Conservation (phyloP, 495 filamentous ascomycete species). For the Lasiosphaeria hispida region DNA sequence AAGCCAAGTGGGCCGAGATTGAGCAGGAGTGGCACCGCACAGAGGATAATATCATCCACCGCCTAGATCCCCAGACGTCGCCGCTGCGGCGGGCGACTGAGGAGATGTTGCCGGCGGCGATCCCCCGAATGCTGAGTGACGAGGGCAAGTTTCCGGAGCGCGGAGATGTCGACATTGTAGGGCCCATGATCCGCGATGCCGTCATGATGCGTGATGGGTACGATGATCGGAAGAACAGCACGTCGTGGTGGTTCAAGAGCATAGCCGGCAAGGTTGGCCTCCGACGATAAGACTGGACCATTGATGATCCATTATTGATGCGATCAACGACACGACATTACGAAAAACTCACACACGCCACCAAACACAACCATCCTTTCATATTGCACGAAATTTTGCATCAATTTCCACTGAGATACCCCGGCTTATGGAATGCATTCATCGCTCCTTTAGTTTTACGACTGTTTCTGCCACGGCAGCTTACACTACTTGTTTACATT, state of each 20-base stretch:
- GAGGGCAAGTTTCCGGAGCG: constrained; percentile 83
- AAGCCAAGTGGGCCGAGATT: constrained; percentile 79
- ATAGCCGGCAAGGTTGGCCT: constrained; percentile 45
- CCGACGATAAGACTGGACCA: constrained; percentile 23
- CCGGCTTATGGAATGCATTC: constrained; percentile 5
- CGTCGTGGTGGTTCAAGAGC: constrained; percentile 43
- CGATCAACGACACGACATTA: background rate
- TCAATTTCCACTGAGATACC: constrained; percentile 7
- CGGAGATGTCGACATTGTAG: constrained; percentile 87
- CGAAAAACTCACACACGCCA: background rate
- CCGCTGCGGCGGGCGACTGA: constrained; percentile 34
- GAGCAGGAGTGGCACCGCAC: constrained; percentile 67
- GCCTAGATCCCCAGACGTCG: constrained; percentile 39
- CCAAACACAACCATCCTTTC: constrained; percentile 1
- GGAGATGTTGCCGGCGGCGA: constrained; percentile 40
- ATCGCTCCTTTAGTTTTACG: constrained; percentile 7
- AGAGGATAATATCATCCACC: constrained; percentile 56
- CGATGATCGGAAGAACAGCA: constrained; percentile 38
- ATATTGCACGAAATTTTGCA: background rate
- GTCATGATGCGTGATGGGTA: constrained; percentile 43
- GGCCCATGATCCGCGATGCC: constrained; percentile 74
- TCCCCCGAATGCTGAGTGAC: constrained; percentile 53
- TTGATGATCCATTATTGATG: background rate
- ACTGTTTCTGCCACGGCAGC: background rate
- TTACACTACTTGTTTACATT: constrained; percentile 14